These are phyloP conservation scores for Neurospora sp. DNA, from an alignment of 495 filamentous ascomycete genomes.

Conservation along the genomic window DNA sequence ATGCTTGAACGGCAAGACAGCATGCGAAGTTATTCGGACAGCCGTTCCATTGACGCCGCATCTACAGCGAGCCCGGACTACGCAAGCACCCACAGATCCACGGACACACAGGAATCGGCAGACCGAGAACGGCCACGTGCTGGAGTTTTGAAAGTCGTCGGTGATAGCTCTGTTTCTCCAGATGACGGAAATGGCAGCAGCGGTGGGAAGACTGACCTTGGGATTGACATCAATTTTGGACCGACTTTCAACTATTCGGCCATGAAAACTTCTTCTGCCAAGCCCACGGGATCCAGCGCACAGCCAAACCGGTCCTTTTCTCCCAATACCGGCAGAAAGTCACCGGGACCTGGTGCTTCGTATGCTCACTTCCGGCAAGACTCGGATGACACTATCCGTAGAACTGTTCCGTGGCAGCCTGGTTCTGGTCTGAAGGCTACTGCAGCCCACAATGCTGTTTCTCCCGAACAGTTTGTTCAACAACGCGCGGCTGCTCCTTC, in stretches of 20 bases:
- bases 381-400: slow-evolving; percentile 41
- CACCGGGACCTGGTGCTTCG: slow-evolving; percentile 25
- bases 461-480: slow-evolving; percentile 78
- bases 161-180: slow-evolving; percentile 36
- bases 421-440: slow-evolving; percentile 41
- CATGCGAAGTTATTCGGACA: slow-evolving; percentile 28
- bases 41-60: slow-evolving; percentile 37
- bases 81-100: slow-evolving; percentile 58
- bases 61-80: slow-evolving; percentile 48
- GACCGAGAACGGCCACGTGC: slow-evolving; percentile 56
- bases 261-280: slow-evolving; percentile 12
- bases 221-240: slow-evolving; percentile 70
- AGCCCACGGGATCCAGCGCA: slow-evolving; percentile 17
- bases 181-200: background rate
- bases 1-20: slow-evolving; percentile 20
- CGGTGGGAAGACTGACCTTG: background rate
- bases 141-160: slow-evolving; percentile 75
- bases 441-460: slow-evolving; percentile 26
- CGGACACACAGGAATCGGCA: slow-evolving; percentile 49
- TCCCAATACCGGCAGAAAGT: slow-evolving; percentile 32
- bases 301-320: slow-evolving; percentile 32
- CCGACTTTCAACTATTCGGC: slow-evolving; percentile 61
- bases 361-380: slow-evolving; percentile 31
- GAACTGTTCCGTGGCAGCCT: slow-evolving; percentile 73
- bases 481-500: slow-evolving; percentile 55